Percentiles rank a stretch among this genome's conserved stretches.
Conservation (phyloP, 139 green algal genomes). For the Volvox africanus region DNA sequence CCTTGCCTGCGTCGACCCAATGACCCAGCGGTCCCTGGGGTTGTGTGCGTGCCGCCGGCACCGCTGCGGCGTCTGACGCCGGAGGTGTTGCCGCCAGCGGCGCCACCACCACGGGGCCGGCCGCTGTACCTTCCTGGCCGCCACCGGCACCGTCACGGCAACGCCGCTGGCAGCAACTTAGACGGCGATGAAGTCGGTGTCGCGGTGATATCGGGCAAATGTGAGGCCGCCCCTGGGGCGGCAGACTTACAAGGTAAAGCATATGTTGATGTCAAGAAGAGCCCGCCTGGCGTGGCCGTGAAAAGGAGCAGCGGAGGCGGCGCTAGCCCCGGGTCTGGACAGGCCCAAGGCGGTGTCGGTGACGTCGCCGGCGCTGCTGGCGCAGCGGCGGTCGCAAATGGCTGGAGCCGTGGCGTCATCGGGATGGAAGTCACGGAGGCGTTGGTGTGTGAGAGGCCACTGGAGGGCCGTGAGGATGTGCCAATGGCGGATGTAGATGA, state of each 20-base stretch:
- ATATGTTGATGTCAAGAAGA: too few species aligned
- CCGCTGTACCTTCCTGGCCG: conserved; percentile 8
- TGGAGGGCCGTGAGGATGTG: not conserved
- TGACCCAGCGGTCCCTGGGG: not conserved
- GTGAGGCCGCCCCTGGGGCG: not conserved
- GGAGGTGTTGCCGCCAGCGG: conserved; percentile 21
- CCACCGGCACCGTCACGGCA: not conserved
- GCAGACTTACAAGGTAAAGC: too few species aligned
- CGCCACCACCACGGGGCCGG: not conserved
- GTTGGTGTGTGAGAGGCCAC: not conserved
- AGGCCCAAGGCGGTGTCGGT: not conserved
- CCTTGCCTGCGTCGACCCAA: not conserved
- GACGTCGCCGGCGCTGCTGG: not conserved
- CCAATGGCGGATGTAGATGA: not conserved
- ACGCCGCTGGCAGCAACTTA: not conserved
- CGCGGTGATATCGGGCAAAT: not conserved
- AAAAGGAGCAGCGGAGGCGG: not conserved
- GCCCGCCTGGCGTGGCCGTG: too few species aligned
- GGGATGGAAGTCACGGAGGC: not conserved
- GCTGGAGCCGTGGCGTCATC: not conserved
- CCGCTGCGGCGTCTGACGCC: conserved; percentile 12
- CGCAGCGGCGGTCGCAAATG: not conserved
- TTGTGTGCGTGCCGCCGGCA: conserved; percentile 6
- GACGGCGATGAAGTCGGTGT: not conserved
- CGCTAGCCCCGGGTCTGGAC: not conserved